Evolutionary conservation across 1,284 basidiomycete species (phyloP), one percentile per base, ranked within the genome.

Genomic region (Wolfiporia cocos): DNA sequence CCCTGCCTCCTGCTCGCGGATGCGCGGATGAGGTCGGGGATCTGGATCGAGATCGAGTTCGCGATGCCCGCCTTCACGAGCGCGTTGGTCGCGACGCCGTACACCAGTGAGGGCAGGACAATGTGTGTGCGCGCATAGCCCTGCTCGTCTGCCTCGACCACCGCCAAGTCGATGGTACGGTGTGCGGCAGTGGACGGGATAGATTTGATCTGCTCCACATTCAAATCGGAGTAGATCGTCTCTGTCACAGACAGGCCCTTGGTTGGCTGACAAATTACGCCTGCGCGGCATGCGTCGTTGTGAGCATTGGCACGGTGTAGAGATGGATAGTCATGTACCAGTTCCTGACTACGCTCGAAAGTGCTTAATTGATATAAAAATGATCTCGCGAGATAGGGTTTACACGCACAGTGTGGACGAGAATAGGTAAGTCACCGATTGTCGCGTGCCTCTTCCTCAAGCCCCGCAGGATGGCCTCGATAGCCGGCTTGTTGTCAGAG

Each of bases 351-450:
- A 14, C 17, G 37, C 17, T n/a, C 15, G 14, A 37, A 32, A 14
- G 28, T 19, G 35, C n/a, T n/a, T n/a, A n/a, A n/a, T n/a, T n/a
- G n/a, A n/a, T n/a, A n/a, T n/a, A n/a, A n/a, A n/a, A n/a, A n/a
- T n/a, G n/a, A n/a, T n/a, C n/a, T n/a, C n/a, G n/a, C n/a, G n/a
- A n/a, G n/a, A n/a, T n/a, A n/a, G n/a, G n/a, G n/a, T n/a, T n/a
- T 11, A 18, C 18, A 58, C 69, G 39, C 47, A 76, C 75, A 1
- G 73, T 76, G 51, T 78, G 71, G 33, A 79, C 76, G 29, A 74
- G 62, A 31, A 70, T 65, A 1, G 73, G 66, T 5, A 57, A 45
- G 10, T 59, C 65, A 7, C 71, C 71, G n/a, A 64, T 65, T 20
- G 51, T 58, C 18, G 68, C 61, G 42, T 68, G 64, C 22, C 68